These are phyloP conservation scores for Cicer chorassanicum DNA, from an alignment of 306 rosid species.

Conservation along the genomic window DNA sequence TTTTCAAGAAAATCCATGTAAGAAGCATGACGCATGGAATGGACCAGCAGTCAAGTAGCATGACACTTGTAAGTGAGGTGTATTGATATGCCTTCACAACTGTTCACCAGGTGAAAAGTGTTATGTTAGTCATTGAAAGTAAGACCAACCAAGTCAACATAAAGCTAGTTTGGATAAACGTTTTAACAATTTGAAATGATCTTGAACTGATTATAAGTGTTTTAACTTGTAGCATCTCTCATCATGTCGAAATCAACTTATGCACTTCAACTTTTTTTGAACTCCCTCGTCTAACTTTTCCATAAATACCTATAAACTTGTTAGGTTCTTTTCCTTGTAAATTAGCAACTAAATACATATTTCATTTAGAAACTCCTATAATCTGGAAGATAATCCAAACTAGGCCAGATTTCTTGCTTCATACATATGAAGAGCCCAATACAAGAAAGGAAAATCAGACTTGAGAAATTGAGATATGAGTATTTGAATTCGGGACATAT, in stretches of 20 bases:
- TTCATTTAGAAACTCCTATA: conserved; percentile 1
- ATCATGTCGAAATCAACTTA: neutral
- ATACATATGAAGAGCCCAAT: conserved; percentile 11
- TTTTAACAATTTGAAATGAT: conserved; percentile 4
- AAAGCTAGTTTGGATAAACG: conserved; percentile 6
- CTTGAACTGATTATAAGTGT: neutral
- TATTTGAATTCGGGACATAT: neutral
- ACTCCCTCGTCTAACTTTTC: neutral
- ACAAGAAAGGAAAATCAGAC: neutral
- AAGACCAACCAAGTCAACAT: conserved; percentile 15
- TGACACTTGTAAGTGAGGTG: conserved; percentile 92
- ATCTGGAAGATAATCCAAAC: neutral
- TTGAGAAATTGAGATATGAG: conserved; percentile 14
- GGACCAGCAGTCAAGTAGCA: conserved; percentile 98
- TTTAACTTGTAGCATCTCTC: neutral
- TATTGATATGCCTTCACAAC: conserved; percentile 99
- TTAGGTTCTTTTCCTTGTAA: neutral
- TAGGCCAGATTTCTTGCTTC: neutral
- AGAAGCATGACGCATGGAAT: conserved; percentile 91
- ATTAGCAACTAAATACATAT: neutral
- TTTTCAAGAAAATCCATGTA: conserved; percentile 94
- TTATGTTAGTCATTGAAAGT: conserved; percentile 27
- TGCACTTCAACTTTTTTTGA: neutral
- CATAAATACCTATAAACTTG: neutral
- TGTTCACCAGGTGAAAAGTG: conserved; percentile 51